Base-by-base conservation (phyloP, 176 grass and related monocot species). In the Elaeis guineensis region DNA sequence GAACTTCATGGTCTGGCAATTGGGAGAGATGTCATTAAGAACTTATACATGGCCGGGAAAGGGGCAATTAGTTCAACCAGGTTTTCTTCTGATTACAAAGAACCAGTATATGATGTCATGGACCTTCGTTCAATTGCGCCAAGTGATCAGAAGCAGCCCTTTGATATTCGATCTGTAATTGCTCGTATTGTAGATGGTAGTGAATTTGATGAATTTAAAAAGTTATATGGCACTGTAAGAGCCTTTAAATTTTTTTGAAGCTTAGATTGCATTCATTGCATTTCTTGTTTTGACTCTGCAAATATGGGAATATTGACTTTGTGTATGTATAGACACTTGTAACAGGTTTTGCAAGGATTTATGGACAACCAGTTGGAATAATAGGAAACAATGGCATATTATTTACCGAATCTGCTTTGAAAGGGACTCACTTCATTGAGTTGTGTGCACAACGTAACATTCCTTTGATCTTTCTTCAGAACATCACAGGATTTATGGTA, bases 401-500 rank as follows among this genome's bases (percentile, higher is more conserved):
- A 66, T 97, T 97, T 75, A 83, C 72, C 16, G 92, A 97, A 74
- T 91, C 92, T 69, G 92, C 92, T 0, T 57, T 91, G 52, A 97
- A 97, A 78, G 87, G 87, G 50, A 64, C 84, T n/a, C 92, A 97
- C 72, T 97, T 97, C 63, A 91, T 97, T 70, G 84, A 97, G 57
- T 75, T 97, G 68, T 97, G 92, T 80, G 81, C 87, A 49, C 92
- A 97, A 57, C 81, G 92, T 32, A 87, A 88, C 76, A 91, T 97
- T 78, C 92, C 92, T 85, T 85, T 97, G 72, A 91, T 97, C 58
- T 97, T 97, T 69, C 92, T 97, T 83, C 92, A 97, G 74, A 97
- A 97, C 72, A 97, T 97, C 69, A 85, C 92, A 78, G 92, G 92
- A 22, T 97, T 97, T 75, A 97, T 97, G 92, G 92, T 97, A 82